Evolutionary conservation across 352 stramenopile species (phyloP).

Genomic region (Albugo candida): DNA sequence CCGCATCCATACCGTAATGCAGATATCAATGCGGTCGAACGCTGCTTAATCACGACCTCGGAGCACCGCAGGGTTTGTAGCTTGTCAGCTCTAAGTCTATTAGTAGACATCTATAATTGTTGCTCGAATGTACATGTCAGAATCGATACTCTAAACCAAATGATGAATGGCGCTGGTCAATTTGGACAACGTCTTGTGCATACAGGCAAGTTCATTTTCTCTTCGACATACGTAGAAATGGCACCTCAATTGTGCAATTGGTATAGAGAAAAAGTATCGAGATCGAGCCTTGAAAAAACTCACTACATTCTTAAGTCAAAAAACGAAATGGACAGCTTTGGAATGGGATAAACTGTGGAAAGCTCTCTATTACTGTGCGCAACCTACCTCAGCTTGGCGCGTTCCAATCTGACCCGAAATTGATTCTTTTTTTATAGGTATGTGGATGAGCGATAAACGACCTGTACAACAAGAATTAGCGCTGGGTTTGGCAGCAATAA

Average conservation of each 20-base stretch:
- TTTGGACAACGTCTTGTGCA: conserved; percentile 73
- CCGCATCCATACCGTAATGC: too few relatives aligned
- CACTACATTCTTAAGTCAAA: conserved; percentile 46
- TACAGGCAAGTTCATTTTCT: conserved; percentile 21
- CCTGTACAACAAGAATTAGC: conserved; percentile 60
- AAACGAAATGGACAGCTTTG: conserved; percentile 38
- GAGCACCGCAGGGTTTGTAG: too few relatives aligned
- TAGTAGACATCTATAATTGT: too few relatives aligned
- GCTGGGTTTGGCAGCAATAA: conserved; percentile 31
- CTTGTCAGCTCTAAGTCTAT: too few relatives aligned
- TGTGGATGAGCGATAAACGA: conserved; percentile 82
- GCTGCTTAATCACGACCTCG: too few relatives aligned
- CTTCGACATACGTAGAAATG: background rate
- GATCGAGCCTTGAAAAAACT: conserved; percentile 70
- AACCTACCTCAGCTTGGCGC: too few relatives aligned
- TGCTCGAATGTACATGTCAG: too few relatives aligned
- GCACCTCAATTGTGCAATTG: conserved; percentile 1
- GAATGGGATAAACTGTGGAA: conserved; percentile 82
- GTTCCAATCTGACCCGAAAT: too few relatives aligned
- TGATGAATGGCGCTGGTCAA: conserved; percentile 59
- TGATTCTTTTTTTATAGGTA: conserved; percentile 10
- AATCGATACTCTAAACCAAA: conserved; percentile 2
- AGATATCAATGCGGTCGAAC: too few relatives aligned
- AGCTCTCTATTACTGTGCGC: conserved; percentile 63
- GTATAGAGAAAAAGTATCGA: conserved; percentile 65